Percentiles rank a stretch among this genome's conserved stretches.
phyloP scores from a whole-genome alignment of 805 yeast species.

The Priceomyces haplophilus region DNA sequence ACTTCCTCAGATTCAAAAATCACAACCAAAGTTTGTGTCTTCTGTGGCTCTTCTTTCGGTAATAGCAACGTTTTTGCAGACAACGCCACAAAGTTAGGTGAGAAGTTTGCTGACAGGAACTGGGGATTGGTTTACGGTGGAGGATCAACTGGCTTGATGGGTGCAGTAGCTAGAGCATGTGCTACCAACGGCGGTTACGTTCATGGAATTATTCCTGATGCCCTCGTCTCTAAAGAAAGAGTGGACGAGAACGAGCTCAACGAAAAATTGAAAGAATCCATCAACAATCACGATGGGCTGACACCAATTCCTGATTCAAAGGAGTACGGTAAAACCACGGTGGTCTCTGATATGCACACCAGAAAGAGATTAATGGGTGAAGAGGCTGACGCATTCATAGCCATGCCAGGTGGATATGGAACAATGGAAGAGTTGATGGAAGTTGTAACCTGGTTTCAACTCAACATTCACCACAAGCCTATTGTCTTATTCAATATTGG shows the following conservation, averaged over 20 bases:
- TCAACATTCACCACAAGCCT: constrained; percentile 82
- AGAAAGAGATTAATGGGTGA: constrained; percentile 83
- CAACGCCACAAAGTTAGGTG: constrained; percentile 60
- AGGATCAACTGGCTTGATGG: constrained; percentile 84
- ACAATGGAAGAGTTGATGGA: constrained; percentile 88
- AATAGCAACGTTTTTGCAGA: constrained; percentile 45
- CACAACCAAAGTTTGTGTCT: constrained; percentile 57
- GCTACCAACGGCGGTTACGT: constrained; percentile 62
- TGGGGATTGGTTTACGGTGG: constrained; percentile 90
- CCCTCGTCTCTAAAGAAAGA: constrained; percentile 71
- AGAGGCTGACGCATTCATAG: constrained; percentile 83
- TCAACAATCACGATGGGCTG: constrained; percentile 61
- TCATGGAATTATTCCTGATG: constrained; percentile 85
- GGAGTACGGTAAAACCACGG: constrained; percentile 71
- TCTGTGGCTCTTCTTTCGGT: constrained; percentile 84
- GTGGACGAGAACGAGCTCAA: constrained; percentile 45
- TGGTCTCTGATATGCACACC: constrained; percentile 87
- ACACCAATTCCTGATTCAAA: constrained; percentile 61
- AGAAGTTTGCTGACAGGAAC: constrained; percentile 49
- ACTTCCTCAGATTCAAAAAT: constrained; percentile 17
- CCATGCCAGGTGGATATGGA: constrained; percentile 91
- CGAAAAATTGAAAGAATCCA: constrained; percentile 46
- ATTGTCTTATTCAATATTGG: constrained; percentile 72
- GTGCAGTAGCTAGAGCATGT: constrained; percentile 64
- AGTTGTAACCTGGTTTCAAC: constrained; percentile 86